Conservation (phyloP, 768 basidiomycete genomes). For the Podaxis sp. region DNA sequence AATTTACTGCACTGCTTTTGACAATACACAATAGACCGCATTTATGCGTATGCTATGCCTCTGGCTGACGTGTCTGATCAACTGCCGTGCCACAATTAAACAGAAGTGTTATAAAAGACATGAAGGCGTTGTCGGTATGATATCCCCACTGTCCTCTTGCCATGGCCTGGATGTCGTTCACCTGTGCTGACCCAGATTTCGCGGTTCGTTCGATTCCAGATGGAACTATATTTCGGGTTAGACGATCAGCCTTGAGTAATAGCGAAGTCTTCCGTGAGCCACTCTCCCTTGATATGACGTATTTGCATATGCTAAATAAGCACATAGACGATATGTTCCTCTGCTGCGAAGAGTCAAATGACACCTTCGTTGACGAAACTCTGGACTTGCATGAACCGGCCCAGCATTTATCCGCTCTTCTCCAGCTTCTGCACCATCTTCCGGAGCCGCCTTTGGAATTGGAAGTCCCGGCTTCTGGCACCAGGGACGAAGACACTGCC, state of each 20-base stretch:
- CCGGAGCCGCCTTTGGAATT: slow-evolving; percentile 39
- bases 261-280: slow-evolving; percentile 66
- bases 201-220: slow-evolving; percentile 53
- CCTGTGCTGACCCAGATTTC: slow-evolving; percentile 53
- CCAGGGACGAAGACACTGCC: slow-evolving; percentile 24
- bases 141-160: slow-evolving; percentile 9
- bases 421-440: slow-evolving; percentile 56
- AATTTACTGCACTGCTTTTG: slow-evolving; percentile 9
- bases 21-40: slow-evolving; percentile 8
- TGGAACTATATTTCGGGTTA: slow-evolving; percentile 46
- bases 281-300: slow-evolving; percentile 13
- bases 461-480: slow-evolving; percentile 23
- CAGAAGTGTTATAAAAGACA: slow-evolving; percentile 1
- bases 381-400: slow-evolving; percentile 58
- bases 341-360: slow-evolving; percentile 41
- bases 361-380: slow-evolving; percentile 22
- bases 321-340: slow-evolving; percentile 68
- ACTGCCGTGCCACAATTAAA: not conserved
- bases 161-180: slow-evolving; percentile 36
- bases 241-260: slow-evolving; percentile 43
- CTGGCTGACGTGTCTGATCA: slow-evolving; percentile 9
- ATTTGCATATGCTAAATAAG: not conserved
- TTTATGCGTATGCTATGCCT: not conserved
- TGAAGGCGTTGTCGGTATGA: slow-evolving; percentile 1
- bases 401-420: slow-evolving; percentile 44